Evolutionary conservation across 2,329 filamentous ascomycete species (phyloP).

Genomic region (Aspergillus alliaceus): DNA sequence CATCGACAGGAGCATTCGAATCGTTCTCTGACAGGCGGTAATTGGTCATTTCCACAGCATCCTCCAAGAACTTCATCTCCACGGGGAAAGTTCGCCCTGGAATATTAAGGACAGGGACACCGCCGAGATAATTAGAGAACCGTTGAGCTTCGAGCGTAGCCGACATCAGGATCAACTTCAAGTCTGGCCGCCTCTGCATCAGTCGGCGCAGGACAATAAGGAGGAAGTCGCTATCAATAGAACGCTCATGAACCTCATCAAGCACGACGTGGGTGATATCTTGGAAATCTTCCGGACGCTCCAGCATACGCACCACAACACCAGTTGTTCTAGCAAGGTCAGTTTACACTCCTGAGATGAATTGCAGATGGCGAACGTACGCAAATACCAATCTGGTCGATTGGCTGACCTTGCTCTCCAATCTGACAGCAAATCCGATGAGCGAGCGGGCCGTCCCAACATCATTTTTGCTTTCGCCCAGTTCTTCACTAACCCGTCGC

Average conservation of each 20-base stretch:
- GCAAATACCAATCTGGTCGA: conserved; percentile 88
- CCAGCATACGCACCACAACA: conserved; percentile 97
- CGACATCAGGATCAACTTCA: conserved; percentile 96
- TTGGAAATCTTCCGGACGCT: conserved; percentile 78
- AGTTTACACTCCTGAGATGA: conserved; percentile 5
- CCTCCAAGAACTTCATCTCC: conserved; percentile 82
- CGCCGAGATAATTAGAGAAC: conserved; percentile 84
- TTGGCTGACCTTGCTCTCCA: conserved; percentile 81
- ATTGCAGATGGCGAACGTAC: conserved; percentile 46
- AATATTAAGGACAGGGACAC: conserved; percentile 83
- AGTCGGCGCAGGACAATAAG: conserved; percentile 87
- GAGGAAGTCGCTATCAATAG: conserved; percentile 95
- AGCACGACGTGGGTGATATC: conserved; percentile 93
- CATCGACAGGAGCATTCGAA: conserved; percentile 35
- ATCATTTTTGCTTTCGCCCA: conserved; percentile 81
- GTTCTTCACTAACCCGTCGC: conserved; percentile 87
- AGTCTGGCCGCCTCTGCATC: conserved; percentile 70
- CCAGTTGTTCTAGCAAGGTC: conserved; percentile 54
- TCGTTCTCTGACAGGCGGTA: conserved; percentile 67
- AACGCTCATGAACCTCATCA: conserved; percentile 96
- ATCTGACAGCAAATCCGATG: conserved; percentile 88
- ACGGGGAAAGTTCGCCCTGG: conserved; percentile 94
- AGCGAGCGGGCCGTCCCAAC: conserved; percentile 80
- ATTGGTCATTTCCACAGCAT: conserved; percentile 84
- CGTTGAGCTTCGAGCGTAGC: conserved; percentile 91